A percentile compares a stretch with the other conserved stretches of the same genome.
phyloP scores from a whole-genome alignment of 306 rosid genomes.

The Dalbergia oliveri region DNA sequence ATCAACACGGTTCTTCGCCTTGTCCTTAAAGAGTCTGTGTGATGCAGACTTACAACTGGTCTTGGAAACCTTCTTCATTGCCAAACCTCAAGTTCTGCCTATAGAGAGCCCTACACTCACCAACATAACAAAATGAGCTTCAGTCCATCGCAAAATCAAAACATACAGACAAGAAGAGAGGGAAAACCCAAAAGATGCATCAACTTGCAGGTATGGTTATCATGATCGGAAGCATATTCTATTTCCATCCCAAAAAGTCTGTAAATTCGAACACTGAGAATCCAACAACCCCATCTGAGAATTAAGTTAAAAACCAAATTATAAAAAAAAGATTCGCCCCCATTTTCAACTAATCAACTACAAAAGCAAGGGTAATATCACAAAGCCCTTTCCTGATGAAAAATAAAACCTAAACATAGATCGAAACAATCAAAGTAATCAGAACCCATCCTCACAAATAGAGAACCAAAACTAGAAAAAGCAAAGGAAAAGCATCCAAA shows the following conservation, averaged over 20 bases:
- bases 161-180: conserved; percentile 10
- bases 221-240: conserved; percentile 52
- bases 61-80: conserved; percentile 91
- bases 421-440: conserved; percentile 9
- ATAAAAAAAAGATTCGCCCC: conserved; percentile 10
- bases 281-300: background rate
- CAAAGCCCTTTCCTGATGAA: background rate
- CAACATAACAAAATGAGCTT: conserved; percentile 38
- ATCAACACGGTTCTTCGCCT: conserved; percentile 96
- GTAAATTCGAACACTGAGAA: conserved; percentile 22
- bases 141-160: conserved; percentile 40
- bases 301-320: background rate
- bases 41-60: conserved; percentile 92
- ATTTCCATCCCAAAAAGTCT: conserved; percentile 17
- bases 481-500: conserved; percentile 28
- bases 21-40: conserved; percentile 92
- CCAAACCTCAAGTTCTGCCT: conserved; percentile 48
- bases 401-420: conserved; percentile 46
- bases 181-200: conserved; percentile 32
- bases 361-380: background rate
- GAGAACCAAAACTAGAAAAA: background rate
- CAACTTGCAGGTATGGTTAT: conserved; percentile 37
- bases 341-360: conserved; percentile 29
- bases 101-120: conserved; percentile 52
- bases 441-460: background rate